Evolutionary conservation across 2,329 filamentous ascomycete genomes (phyloP).

Genomic region (Byssothecium circinans): DNA sequence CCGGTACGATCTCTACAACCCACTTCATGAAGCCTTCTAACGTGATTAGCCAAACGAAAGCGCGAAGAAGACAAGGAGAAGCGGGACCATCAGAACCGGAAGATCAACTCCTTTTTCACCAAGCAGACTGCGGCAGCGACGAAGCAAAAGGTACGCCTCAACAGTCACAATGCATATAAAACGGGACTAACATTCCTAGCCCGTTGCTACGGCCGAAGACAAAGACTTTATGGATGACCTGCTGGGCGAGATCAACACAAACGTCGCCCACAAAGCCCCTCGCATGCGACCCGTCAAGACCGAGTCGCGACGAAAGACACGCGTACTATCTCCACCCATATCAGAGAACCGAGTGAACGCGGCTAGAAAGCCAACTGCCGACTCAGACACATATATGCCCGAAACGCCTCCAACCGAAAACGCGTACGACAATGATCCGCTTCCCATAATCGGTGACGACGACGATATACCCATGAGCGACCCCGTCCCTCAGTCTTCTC

Average conservation of each 20-base stretch:
- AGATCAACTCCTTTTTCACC: slow-evolving; percentile 87
- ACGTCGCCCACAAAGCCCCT: slow-evolving; percentile 59
- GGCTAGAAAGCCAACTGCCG: slow-evolving; percentile 22
- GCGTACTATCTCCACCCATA: slow-evolving; percentile 76
- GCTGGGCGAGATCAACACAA: slow-evolving; percentile 84
- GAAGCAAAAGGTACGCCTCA: slow-evolving; percentile 74
- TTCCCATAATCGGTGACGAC: slow-evolving; percentile 62
- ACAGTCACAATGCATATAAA: neutral
- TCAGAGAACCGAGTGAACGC: slow-evolving; percentile 45
- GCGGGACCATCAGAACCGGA: slow-evolving; percentile 60
- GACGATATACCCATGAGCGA: slow-evolving; percentile 86
- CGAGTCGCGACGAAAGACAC: slow-evolving; percentile 74
- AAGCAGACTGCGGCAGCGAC: slow-evolving; percentile 71
- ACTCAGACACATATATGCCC: slow-evolving; percentile 49
- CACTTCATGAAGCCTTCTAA: slow-evolving; percentile 17
- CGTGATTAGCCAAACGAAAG: slow-evolving; percentile 72
- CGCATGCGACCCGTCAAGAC: slow-evolving; percentile 69
- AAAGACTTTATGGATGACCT: slow-evolving; percentile 83
- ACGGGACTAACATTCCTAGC: slow-evolving; percentile 51
- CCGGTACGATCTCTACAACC: slow-evolving; percentile 46
- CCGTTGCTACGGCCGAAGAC: slow-evolving; percentile 80
- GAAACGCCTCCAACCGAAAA: slow-evolving; percentile 45
- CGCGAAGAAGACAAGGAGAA: slow-evolving; percentile 84
- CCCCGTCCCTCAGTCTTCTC: slow-evolving; percentile 76
- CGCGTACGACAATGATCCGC: slow-evolving; percentile 57